phyloP scores from a whole-genome alignment of 306 rosid genomes.

The Cyamopsis tetragonoloba region DNA sequence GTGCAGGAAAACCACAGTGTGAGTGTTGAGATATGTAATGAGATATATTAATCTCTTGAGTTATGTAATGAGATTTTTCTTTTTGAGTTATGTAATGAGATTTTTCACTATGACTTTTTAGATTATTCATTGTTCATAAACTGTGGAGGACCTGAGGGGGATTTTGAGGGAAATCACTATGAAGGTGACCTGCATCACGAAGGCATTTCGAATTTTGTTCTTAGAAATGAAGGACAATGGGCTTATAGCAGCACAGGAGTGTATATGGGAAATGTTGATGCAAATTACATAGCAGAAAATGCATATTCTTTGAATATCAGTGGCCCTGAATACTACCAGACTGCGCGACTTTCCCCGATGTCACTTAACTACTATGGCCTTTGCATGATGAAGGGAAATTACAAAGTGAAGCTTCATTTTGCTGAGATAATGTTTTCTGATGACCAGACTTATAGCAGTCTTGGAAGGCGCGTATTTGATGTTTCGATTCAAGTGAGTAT shows the following conservation, averaged over 20 bases:
- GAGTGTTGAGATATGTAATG: constrained; percentile 40
- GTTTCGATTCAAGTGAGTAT: constrained; percentile 78
- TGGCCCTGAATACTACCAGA: constrained; percentile 36
- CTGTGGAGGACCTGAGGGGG: constrained; percentile 52
- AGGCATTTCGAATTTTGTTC: constrained; percentile 44
- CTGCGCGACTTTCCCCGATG: constrained; percentile 61
- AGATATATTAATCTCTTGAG: background rate
- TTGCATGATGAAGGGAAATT: constrained; percentile 63
- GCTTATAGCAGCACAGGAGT: constrained; percentile 74
- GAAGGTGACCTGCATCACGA: constrained; percentile 29
- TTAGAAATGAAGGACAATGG: constrained; percentile 42
- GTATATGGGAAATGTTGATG: background rate
- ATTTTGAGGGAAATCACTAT: constrained; percentile 37
- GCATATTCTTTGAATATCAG: constrained; percentile 35
- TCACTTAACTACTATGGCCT: constrained; percentile 75
- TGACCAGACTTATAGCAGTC: constrained; percentile 40
- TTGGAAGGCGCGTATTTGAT: constrained; percentile 74
- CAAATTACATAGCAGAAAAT: constrained; percentile 26
- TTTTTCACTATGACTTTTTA: constrained; percentile 27
- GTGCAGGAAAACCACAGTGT: constrained; percentile 46
- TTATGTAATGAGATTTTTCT: background rate
- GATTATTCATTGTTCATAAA: constrained; percentile 67
- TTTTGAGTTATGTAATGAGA: background rate
- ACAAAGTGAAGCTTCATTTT: constrained; percentile 76
- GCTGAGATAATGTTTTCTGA: constrained; percentile 71